phyloP scores from a whole-genome alignment of 768 basidiomycete species.

The Epithele typhae region DNA sequence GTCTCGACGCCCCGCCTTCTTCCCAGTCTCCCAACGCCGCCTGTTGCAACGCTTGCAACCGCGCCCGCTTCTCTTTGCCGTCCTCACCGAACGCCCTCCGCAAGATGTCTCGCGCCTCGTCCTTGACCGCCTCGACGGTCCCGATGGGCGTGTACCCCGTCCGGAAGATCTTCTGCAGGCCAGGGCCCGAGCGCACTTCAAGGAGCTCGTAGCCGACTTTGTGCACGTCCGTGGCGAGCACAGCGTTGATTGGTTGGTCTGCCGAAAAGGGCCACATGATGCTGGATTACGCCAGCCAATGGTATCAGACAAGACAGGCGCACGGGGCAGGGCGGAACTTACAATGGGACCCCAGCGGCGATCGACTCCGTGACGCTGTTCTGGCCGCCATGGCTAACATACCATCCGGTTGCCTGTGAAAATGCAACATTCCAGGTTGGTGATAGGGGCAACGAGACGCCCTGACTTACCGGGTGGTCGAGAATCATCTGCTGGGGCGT shows the following conservation, averaged over 20 bases:
- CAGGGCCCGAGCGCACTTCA: slow-evolving; percentile 16
- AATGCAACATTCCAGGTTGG: too few species aligned
- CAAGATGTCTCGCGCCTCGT: slow-evolving; percentile 13
- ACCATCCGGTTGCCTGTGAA: slow-evolving; percentile 13
- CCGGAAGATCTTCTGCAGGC: slow-evolving; percentile 9
- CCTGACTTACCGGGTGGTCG: slow-evolving; percentile 4
- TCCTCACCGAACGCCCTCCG: slow-evolving; percentile 17
- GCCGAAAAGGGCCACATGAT: slow-evolving; percentile 21
- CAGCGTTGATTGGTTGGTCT: slow-evolving; percentile 19
- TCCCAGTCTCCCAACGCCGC: background rate
- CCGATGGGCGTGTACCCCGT: slow-evolving; percentile 12
- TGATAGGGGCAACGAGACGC: background rate
- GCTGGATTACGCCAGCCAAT: too few species aligned
- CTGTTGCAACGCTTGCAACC: slow-evolving; percentile 6
- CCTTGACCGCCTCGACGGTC: slow-evolving; percentile 16
- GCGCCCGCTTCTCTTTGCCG: slow-evolving; percentile 18
- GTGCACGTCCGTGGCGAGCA: slow-evolving; percentile 14
- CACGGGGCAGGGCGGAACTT: too few species aligned
- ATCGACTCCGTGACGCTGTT: slow-evolving; percentile 1
- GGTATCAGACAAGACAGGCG: too few species aligned
- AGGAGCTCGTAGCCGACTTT: slow-evolving; percentile 23
- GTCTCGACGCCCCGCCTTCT: background rate
- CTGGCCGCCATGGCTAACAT: slow-evolving; percentile 1
- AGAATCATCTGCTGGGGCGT: slow-evolving; percentile 14
- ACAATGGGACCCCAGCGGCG: background rate